Percentiles rank a stretch among this genome's conserved stretches.
Conservation (phyloP, 176 grass and related monocot species). For the Triticum dicoccoides region DNA sequence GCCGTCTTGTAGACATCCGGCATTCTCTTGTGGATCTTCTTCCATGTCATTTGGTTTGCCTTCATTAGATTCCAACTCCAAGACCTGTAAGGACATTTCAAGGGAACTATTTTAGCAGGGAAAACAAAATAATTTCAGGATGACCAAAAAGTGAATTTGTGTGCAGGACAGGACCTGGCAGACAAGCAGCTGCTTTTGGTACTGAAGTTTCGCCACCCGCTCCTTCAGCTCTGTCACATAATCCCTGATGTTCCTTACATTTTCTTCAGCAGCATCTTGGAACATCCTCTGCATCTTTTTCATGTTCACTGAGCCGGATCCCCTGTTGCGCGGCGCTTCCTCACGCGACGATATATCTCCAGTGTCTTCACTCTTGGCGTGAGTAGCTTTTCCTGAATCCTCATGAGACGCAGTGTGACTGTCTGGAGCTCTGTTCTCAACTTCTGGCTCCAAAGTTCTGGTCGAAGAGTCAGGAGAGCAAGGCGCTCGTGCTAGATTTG, state of each 20-base stretch:
- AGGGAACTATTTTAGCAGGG: slow-evolving; percentile 19
- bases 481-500: slow-evolving; percentile 57
- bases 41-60: slow-evolving; percentile 42
- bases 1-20: slow-evolving; percentile 37
- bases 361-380: slow-evolving; percentile 70
- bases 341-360: slow-evolving; percentile 72
- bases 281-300: slow-evolving; percentile 97
- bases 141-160: background rate
- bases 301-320: slow-evolving; percentile 95
- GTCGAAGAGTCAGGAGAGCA: slow-evolving; percentile 73
- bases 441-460: slow-evolving; percentile 55
- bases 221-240: slow-evolving; percentile 98
- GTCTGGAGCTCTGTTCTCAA: slow-evolving; percentile 78
- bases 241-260: slow-evolving; percentile 78
- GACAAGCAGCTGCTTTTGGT: slow-evolving; percentile 96
- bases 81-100: slow-evolving; percentile 46
- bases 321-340: slow-evolving; percentile 69
- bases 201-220: slow-evolving; percentile 93
- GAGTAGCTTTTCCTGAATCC: slow-evolving; percentile 59
- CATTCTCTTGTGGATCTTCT: slow-evolving; percentile 31
- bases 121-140: background rate
- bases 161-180: slow-evolving; percentile 62
- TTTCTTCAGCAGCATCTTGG: slow-evolving; percentile 92
- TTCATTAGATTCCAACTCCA: slow-evolving; percentile 89
- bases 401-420: slow-evolving; percentile 40